Evolutionary conservation across 148 eudicot genomes (phyloP).

Genomic region (Chenopodium formosanum): DNA sequence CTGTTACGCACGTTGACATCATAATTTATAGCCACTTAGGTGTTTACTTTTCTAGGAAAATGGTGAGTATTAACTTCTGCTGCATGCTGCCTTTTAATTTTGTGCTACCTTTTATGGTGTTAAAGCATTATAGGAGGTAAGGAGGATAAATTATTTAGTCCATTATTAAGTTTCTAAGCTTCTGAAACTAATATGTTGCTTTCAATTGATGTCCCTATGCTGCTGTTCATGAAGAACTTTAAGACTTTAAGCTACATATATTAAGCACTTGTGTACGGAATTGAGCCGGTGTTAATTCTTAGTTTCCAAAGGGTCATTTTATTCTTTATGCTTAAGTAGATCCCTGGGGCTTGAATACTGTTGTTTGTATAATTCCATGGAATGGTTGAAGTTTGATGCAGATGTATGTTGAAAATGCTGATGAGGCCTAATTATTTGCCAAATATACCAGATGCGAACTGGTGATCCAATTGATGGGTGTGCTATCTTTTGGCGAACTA

Average conservation of each 20-base stretch:
- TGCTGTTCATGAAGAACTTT: background rate
- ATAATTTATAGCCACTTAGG: background rate
- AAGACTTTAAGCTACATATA: background rate
- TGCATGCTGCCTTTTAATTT: background rate
- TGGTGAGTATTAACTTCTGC: background rate
- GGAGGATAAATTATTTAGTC: background rate
- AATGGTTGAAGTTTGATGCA: conserved; percentile 3
- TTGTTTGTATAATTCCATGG: background rate
- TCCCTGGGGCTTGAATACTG: background rate
- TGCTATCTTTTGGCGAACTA: conserved; percentile 91
- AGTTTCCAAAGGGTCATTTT: background rate
- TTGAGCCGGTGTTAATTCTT: background rate
- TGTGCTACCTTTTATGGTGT: background rate
- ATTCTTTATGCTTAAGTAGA: background rate
- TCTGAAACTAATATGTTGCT: background rate
- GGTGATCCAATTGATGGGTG: conserved; percentile 95
- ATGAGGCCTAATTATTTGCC: conserved; percentile 6
- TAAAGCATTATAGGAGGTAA: background rate
- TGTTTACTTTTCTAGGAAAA: background rate
- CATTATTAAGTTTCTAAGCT: background rate
- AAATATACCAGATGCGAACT: conserved; percentile 76
- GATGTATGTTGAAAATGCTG: conserved; percentile 7
- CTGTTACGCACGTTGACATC: background rate
- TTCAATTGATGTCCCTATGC: background rate
- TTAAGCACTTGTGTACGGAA: background rate